These are phyloP conservation scores for Clonostachys rhizophaga DNA, from an alignment of 2,329 filamentous ascomycete species.

Conservation along the genomic window DNA sequence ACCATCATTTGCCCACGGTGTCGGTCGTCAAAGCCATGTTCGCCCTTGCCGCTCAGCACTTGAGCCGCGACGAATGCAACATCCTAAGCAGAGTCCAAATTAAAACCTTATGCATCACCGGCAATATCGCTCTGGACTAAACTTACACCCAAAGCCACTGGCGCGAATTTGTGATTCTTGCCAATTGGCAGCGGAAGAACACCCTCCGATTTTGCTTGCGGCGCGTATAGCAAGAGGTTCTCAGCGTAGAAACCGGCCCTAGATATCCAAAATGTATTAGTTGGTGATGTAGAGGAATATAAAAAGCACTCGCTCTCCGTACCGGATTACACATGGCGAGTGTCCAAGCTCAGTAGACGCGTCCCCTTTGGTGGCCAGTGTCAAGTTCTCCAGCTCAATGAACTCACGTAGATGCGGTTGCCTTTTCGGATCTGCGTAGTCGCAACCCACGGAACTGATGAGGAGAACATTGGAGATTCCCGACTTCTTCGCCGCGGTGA, in stretches of 20 bases:
- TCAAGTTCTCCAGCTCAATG: slow-evolving; percentile 38
- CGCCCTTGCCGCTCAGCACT: slow-evolving; percentile 39
- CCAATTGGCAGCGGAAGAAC: slow-evolving; percentile 40
- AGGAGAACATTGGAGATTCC: slow-evolving; percentile 38
- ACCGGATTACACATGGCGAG: slow-evolving; percentile 41
- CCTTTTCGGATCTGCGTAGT: slow-evolving; percentile 40
- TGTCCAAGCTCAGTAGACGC: slow-evolving; percentile 25
- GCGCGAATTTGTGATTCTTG: slow-evolving; percentile 40
- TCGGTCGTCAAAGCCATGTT: slow-evolving; percentile 41
- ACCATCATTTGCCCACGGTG: slow-evolving; percentile 48
- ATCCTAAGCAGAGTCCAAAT: slow-evolving; percentile 22
- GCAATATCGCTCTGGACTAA: background rate
- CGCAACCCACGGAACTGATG: slow-evolving; percentile 41
- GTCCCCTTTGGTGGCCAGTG: slow-evolving; percentile 38
- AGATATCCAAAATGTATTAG: background rate
- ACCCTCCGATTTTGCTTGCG: slow-evolving; percentile 36
- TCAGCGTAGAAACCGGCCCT: slow-evolving; percentile 46
- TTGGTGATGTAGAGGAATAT: too few species aligned
- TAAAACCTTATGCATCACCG: background rate
- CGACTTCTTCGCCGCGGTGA: slow-evolving; percentile 36
- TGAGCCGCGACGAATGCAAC: slow-evolving; percentile 41
- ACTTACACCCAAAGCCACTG: slow-evolving; percentile 38
- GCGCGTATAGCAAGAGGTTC: slow-evolving; percentile 41
- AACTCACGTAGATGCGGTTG: slow-evolving; percentile 46
- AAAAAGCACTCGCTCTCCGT: slow-evolving; percentile 1